phyloP scores from a whole-genome alignment of 2,329 filamentous ascomycete species.

The Xylaria sp. region DNA sequence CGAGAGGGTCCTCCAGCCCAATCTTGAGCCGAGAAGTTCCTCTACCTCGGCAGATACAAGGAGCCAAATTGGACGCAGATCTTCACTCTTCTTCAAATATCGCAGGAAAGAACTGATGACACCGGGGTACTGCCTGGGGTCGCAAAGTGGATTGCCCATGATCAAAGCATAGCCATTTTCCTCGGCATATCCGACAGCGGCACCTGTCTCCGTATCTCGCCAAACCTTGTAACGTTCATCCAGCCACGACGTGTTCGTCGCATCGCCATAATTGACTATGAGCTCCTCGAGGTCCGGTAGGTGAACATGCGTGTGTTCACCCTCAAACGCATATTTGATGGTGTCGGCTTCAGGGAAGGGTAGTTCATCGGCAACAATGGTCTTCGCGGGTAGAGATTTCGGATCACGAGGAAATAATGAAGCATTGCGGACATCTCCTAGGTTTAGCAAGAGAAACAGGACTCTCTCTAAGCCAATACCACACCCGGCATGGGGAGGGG shows the following conservation, averaged over 20 bases:
- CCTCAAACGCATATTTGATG: conserved; percentile 66
- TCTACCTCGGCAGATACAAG: conserved; percentile 84
- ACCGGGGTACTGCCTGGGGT: conserved; percentile 77
- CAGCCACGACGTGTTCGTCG: conserved; percentile 92
- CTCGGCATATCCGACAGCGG: conserved; percentile 84
- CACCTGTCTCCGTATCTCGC: conserved; percentile 82
- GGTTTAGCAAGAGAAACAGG: conserved; percentile 83
- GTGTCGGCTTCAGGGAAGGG: conserved; percentile 91
- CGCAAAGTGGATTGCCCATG: conserved; percentile 88
- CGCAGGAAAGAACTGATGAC: conserved; percentile 80
- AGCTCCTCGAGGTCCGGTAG: conserved; percentile 84
- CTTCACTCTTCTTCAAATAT: conserved; percentile 75
- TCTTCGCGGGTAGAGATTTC: conserved; percentile 78
- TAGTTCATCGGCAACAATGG: conserved; percentile 62
- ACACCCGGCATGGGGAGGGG: conserved; percentile 88
- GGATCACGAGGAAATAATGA: conserved; percentile 90
- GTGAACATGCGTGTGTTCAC: conserved; percentile 60
- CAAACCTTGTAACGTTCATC: conserved; percentile 90
- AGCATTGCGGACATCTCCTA: conserved; percentile 90
- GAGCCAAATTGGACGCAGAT: conserved; percentile 86
- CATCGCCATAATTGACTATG: conserved; percentile 94
- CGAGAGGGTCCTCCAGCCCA: conserved; percentile 89
- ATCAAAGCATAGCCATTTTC: conserved; percentile 81
- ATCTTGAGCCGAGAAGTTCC: conserved; percentile 79
- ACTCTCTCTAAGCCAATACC: conserved; percentile 92